Base-by-base conservation (phyloP, 805 yeast species). In the Schwanniomyces vanrijiae region DNA sequence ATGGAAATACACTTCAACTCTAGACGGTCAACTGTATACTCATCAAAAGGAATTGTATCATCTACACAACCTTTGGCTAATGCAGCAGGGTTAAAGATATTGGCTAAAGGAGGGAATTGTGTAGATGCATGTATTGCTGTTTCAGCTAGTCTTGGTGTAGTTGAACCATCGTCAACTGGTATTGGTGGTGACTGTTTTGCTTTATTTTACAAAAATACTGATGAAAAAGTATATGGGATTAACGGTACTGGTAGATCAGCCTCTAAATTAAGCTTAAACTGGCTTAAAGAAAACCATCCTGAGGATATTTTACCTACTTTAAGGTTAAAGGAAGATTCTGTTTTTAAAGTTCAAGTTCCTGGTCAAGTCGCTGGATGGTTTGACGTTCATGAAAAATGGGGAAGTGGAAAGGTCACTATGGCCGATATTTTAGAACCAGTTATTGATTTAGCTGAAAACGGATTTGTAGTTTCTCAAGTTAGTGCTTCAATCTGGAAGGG, bases 311-410 rank as follows among this genome's bases (percentile, higher is more conserved):
- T 28, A 16, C 42, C 42, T 21, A 70, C 80, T 33, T 64, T 68
- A 22, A 73, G 89, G 56, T 68, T 86, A 25, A 81, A 81, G 0
- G 56, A 56, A 10, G 67, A 68, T 25, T 83, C 88, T 2, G 77
- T 82, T 3, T 81, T 80, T 48, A 66, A 85, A 0, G 80, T 84
- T 6, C 84, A 83, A 43, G 90, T 87, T 4, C 94, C 94, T 0
- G 95, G 95, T 4, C 84, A 89, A 1, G 75, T 86, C 41, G 88
- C 89, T 5, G 92, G 89, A 0, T 88, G 94, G 94, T 61, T 75
- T 39, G 94, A 87, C 61, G 78, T 88, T 2, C 66, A 78, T 33
- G 82, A 80, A 37, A 69, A 65, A 48, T 87, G 90, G 88, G 94
- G 95, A 1, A 81, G 87, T 22, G 86, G 87, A 1, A 80, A 79